Base-by-base conservation (phyloP, 140 eudicot genomes). In the Stevia rebaudiana region DNA sequence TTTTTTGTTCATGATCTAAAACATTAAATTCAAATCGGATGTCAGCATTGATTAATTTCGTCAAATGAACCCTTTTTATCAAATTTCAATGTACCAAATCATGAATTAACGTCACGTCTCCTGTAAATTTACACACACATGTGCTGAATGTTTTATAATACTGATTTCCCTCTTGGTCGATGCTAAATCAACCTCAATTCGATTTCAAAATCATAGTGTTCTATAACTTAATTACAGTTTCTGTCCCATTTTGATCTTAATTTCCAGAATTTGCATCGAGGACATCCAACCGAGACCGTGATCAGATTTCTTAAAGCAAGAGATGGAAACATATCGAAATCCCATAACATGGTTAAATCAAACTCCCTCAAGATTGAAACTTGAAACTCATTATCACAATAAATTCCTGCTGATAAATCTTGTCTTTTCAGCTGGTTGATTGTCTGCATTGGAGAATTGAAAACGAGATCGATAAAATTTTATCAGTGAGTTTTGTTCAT, bases 391-490 rank as follows among this genome's bases (percentile, higher is more conserved):
- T 52, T 51, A 39, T 63, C 59, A 23, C 68, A 37, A 52, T 63
- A 53, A 44, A 46, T 74, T 36, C 67, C 49, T 65, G 58, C 52
- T 60, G 59, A 66, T 63, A 66, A 40, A 35, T 71, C 41, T 61
- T 33, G 42, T 19, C 42, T 65, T 64, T 79, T 56, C 99, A 94
- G 99, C 89, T 94, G 42, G 24, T 82, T 55, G 97, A 94, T 65
- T 81, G 90, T 74, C 82, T 94, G 59, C 82, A 83, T 35, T 94
- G 99, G 99, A 85, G 99, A 84, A 84, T 82, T 79, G 88, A 88
- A 78, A 94, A 79, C 36, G 94, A 88, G 68, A 94, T 94, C 9
- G 99, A 94, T 56, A 63, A 70, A 61, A 94, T 94, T 54, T 74
- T 94, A 65, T 71, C 82, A 72, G 99, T 94, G 65, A 84, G 97